These are phyloP conservation scores for Talaromyces albobiverticillius DNA, from an alignment of 2,329 filamentous ascomycete species.

Conservation along the genomic window DNA sequence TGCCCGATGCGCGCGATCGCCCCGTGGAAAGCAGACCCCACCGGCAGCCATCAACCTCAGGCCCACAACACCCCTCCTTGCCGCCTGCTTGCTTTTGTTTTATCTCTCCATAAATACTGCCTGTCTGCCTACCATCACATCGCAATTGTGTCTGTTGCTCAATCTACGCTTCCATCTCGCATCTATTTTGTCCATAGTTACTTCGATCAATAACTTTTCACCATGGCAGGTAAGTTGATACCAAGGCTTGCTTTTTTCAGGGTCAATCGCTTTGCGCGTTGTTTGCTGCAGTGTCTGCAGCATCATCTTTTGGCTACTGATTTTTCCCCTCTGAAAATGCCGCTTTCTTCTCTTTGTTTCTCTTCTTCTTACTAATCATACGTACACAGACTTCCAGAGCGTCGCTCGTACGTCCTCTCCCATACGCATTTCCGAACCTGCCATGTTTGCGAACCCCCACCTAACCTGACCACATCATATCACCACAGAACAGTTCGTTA, in stretches of 20 bases:
- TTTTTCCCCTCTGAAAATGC: too few species aligned
- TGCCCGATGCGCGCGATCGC: too few species aligned
- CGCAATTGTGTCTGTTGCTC: not conserved
- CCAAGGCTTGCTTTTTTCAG: not conserved
- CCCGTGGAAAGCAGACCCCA: not conserved
- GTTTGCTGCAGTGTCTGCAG: not conserved
- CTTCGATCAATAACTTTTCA: not conserved
- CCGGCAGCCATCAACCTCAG: conserved; percentile 4
- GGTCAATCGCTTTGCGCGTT: not conserved
- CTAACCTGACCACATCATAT: not conserved
- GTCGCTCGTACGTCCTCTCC: conserved; percentile 13
- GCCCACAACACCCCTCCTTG: conserved; percentile 13
- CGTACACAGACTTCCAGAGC: conserved; percentile 10
- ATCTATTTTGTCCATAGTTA: conserved; percentile 2
- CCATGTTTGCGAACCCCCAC: conserved; percentile 5
- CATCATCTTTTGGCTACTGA: too few species aligned
- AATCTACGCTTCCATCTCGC: not conserved
- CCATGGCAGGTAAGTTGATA: conserved; percentile 11
- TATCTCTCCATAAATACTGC: not conserved
- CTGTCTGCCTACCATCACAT: too few species aligned
- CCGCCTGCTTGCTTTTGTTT: too few species aligned
- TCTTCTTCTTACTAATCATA: not conserved
- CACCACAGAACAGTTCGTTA: conserved; percentile 73
- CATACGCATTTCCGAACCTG: not conserved
- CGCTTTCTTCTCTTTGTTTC: too few species aligned